Evolutionary conservation across 2,329 filamentous ascomycete genomes (phyloP).

Genomic region (Emergomyces africanus): DNA sequence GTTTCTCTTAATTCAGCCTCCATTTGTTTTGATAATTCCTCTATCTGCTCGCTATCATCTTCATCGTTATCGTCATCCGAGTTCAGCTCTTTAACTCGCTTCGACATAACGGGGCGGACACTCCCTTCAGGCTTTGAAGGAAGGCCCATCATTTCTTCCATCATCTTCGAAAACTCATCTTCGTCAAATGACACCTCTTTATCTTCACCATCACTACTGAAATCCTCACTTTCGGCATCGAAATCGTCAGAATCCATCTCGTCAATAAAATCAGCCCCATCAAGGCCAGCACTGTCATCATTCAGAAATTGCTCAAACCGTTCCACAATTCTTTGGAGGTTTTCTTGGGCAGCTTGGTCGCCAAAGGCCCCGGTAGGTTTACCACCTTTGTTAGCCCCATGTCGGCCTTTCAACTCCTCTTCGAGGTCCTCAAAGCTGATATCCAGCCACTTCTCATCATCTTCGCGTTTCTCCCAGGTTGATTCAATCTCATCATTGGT

Average conservation of each 20-base stretch:
- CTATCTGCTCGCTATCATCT: constrained; percentile 40
- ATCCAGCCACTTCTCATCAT: constrained; percentile 83
- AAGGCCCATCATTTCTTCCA: constrained; percentile 82
- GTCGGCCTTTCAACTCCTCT: constrained; percentile 53
- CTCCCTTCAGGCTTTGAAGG: constrained; percentile 26
- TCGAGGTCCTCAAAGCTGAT: constrained; percentile 88
- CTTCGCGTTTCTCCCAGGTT: constrained; percentile 57
- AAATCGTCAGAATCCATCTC: constrained; percentile 58
- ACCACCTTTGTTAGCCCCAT: constrained; percentile 16
- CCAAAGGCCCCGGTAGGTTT: constrained; percentile 27
- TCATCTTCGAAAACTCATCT: constrained; percentile 70
- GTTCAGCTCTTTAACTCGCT: constrained; percentile 36
- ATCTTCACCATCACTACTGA: constrained; percentile 54
- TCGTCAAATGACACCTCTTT: constrained; percentile 73
- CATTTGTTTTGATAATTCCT: constrained; percentile 33
- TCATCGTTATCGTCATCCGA: constrained; percentile 35
- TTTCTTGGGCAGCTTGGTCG: constrained; percentile 32
- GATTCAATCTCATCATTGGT: constrained; percentile 55
- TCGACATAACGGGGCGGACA: constrained; percentile 7
- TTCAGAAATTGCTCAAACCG: constrained; percentile 89
- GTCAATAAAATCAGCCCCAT: constrained; percentile 57
- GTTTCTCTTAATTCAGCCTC: constrained; percentile 35
- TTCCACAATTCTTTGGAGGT: constrained; percentile 81
- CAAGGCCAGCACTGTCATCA: constrained; percentile 66
- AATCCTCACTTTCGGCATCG: constrained; percentile 38